A percentile compares a stretch with the other conserved stretches of the same genome.
These are phyloP conservation scores for Diaporthe capsici DNA, from an alignment of 2,329 filamentous ascomycete species.

Conservation along the genomic window DNA sequence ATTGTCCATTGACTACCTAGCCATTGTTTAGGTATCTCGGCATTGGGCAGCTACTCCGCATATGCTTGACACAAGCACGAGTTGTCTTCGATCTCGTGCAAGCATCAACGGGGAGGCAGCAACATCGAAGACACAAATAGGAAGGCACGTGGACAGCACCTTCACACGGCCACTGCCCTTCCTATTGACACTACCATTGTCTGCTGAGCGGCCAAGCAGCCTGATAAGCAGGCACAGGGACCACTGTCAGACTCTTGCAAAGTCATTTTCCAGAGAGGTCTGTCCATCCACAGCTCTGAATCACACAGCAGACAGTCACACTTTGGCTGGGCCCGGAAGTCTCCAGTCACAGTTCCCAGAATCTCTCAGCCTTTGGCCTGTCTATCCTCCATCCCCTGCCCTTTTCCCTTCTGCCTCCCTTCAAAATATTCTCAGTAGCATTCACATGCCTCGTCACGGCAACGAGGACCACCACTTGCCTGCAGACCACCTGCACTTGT, in stretches of 20 bases:
- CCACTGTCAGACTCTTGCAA: background rate
- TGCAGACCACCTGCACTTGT: background rate
- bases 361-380: background rate
- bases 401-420: background rate
- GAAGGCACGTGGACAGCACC: slow-evolving; percentile 19
- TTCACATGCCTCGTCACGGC: background rate
- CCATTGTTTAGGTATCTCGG: background rate
- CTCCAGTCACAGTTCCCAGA: background rate
- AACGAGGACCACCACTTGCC: background rate
- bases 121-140: background rate
- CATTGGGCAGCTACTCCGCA: background rate
- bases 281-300: background rate
- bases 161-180: background rate
- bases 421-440: background rate
- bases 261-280: background rate
- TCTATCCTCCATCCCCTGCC: background rate
- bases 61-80: background rate
- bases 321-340: background rate
- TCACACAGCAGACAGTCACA: background rate
- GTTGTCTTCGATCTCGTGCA: background rate
- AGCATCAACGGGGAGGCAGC: background rate
- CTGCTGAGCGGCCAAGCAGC: background rate
- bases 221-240: background rate
- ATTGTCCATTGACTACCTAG: background rate
- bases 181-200: background rate